Conservation (phyloP, 495 filamentous ascomycete species). For the Talaromyces wortmannii region DNA sequence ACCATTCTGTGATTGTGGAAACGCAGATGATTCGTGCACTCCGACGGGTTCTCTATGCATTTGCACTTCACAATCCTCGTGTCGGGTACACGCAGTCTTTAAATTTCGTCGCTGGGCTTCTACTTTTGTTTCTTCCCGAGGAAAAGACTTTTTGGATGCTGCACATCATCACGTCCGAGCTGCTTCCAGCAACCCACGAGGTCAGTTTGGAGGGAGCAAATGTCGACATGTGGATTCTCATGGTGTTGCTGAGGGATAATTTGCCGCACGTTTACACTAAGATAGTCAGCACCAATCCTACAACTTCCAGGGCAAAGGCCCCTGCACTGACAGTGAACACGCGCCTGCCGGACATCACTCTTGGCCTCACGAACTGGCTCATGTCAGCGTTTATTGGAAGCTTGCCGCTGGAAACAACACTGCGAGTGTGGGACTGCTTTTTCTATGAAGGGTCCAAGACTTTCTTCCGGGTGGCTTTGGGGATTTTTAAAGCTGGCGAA, state of each 20-base stretch:
- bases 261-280: conserved; percentile 84
- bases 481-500: conserved; percentile 90
- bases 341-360: conserved; percentile 79
- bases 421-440: conserved; percentile 92
- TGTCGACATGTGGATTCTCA: conserved; percentile 89
- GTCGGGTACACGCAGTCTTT: conserved; percentile 96
- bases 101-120: conserved; percentile 91
- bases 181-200: conserved; percentile 89
- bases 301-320: conserved; percentile 29
- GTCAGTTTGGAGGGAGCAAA: conserved; percentile 89
- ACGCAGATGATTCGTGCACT: conserved; percentile 73
- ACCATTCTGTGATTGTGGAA: conserved; percentile 44
- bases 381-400: conserved; percentile 96
- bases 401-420: conserved; percentile 79
- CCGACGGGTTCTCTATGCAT: conserved; percentile 80
- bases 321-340: conserved; percentile 43
- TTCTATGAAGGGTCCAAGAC: conserved; percentile 95
- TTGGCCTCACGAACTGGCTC: conserved; percentile 96
- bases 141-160: conserved; percentile 94
- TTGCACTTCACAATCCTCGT: conserved; percentile 78
- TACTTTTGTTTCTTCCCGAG: conserved; percentile 88
- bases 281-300: conserved; percentile 69
- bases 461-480: conserved; percentile 87
- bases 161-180: conserved; percentile 80
- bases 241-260: conserved; percentile 75